A percentile compares a stretch with the other conserved stretches of the same genome.
Conservation (phyloP, 192 early-diverging fungal genomes). For the Neocallimastix lanati region DNA sequence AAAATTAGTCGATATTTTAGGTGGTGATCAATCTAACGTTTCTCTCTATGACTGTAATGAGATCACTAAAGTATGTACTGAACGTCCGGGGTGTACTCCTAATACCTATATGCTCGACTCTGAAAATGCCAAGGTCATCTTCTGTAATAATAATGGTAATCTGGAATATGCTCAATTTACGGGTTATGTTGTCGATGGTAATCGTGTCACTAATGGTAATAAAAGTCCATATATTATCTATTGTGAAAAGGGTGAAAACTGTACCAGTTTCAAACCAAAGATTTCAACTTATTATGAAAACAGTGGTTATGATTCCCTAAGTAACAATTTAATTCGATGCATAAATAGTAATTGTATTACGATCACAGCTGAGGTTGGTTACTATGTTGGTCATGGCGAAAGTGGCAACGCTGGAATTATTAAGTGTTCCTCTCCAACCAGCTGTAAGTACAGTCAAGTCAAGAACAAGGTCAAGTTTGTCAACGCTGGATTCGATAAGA, state of each 20-base stretch:
- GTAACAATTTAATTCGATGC: neutral
- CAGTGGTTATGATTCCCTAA: neutral
- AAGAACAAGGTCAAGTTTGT: too few species aligned
- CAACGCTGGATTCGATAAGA: neutral
- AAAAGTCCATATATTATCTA: neutral
- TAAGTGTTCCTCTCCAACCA: too few species aligned
- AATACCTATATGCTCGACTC: neutral
- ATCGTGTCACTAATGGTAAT: neutral
- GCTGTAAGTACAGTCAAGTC: too few species aligned
- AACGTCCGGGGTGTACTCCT: neutral
- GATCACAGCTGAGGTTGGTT: too few species aligned
- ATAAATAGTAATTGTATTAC: too few species aligned
- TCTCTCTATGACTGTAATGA: neutral
- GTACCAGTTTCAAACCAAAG: too few species aligned
- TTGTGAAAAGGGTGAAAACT: neutral
- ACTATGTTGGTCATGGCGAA: too few species aligned
- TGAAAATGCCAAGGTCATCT: neutral
- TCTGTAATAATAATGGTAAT: neutral
- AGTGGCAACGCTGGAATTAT: too few species aligned
- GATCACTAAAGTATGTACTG: neutral
- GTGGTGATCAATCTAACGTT: too few species aligned
- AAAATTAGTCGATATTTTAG: too few species aligned
- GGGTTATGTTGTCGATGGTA: neutral
- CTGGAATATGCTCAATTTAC: neutral
- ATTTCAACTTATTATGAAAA: neutral